Evolutionary conservation across 768 basidiomycete species (phyloP).

Genomic region (Trametes elegans): DNA sequence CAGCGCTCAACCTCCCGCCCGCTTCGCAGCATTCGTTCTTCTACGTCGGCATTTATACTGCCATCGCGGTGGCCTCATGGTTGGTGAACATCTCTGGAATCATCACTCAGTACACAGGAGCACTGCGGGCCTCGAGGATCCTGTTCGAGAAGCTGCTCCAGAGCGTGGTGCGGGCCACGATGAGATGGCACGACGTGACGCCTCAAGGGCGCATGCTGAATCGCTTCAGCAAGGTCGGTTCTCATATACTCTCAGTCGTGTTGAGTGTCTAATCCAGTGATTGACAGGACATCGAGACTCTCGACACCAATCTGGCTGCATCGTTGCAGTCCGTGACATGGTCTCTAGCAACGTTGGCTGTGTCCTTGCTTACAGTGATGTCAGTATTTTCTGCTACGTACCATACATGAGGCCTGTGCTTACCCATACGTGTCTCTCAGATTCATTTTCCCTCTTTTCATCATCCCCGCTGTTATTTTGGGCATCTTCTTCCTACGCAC

Average conservation of each 20-base stretch:
- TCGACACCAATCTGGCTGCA: slow-evolving; percentile 68
- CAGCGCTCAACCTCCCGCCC: slow-evolving; percentile 35
- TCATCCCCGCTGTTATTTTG: slow-evolving; percentile 72
- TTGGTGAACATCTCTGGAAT: slow-evolving; percentile 45
- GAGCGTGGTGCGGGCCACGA: slow-evolving; percentile 78
- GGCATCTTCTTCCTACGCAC: slow-evolving; percentile 70
- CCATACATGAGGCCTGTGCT: not conserved
- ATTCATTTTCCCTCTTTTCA: slow-evolving; percentile 77
- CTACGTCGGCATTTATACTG: slow-evolving; percentile 67
- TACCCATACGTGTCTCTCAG: slow-evolving; percentile 33
- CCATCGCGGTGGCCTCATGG: slow-evolving; percentile 52
- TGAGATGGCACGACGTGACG: slow-evolving; percentile 82
- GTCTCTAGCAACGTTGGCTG: slow-evolving; percentile 73
- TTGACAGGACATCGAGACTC: slow-evolving; percentile 74
- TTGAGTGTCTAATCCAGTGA: not conserved
- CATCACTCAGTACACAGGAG: slow-evolving; percentile 62
- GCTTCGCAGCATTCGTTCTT: slow-evolving; percentile 64
- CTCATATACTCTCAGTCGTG: too few species aligned
- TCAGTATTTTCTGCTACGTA: slow-evolving; percentile 36
- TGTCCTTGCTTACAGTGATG: slow-evolving; percentile 71
- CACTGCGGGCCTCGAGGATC: slow-evolving; percentile 37
- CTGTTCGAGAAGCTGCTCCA: slow-evolving; percentile 54
- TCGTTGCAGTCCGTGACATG: slow-evolving; percentile 76
- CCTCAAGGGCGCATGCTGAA: slow-evolving; percentile 88
- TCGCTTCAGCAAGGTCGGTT: slow-evolving; percentile 68